A percentile compares a stretch with the other conserved stretches of the same genome.
These are phyloP conservation scores for Lentinula guzmanii DNA, from an alignment of 768 basidiomycete species.

Conservation along the genomic window DNA sequence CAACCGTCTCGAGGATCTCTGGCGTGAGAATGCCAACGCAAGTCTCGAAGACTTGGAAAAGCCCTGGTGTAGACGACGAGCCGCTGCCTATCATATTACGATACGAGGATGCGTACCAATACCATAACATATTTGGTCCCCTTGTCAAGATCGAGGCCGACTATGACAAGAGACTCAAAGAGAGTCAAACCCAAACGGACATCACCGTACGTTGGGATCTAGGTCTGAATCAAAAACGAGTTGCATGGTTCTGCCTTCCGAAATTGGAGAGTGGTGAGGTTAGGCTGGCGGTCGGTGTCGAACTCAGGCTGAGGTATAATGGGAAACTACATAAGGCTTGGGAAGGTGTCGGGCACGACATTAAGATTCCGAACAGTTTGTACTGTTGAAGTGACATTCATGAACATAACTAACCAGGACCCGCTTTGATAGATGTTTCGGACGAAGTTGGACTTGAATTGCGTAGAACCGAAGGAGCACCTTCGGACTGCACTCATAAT, in stretches of 20 bases:
- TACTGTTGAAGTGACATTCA: conserved; percentile 6
- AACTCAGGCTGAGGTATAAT: conserved; percentile 82
- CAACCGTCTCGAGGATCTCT: conserved; percentile 94
- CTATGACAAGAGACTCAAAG: too few species aligned
- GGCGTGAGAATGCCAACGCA: conserved; percentile 94
- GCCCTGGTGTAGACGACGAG: conserved; percentile 93
- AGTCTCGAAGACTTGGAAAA: conserved; percentile 96
- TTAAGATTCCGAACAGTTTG: conserved; percentile 98
- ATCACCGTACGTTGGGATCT: too few species aligned
- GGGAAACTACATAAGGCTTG: conserved; percentile 89
- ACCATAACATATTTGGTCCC: conserved; percentile 86
- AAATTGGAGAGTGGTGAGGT: conserved; percentile 99
- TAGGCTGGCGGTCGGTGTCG: conserved; percentile 93
- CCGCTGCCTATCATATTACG: conserved; percentile 85
- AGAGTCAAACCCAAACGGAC: too few species aligned
- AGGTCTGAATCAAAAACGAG: too few species aligned
- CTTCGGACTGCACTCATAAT: conserved; percentile 38
- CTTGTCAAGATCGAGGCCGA: too few species aligned
- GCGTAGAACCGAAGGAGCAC: conserved; percentile 85
- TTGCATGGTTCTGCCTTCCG: conserved; percentile 76
- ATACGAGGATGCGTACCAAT: conserved; percentile 99
- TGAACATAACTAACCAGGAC: neutral
- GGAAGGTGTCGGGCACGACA: conserved; percentile 91
- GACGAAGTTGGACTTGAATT: conserved; percentile 97
- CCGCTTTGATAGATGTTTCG: conserved; percentile 67